These are phyloP conservation scores for Glaciozyma martinii DNA, from an alignment of 768 basidiomycete species.

Conservation along the genomic window DNA sequence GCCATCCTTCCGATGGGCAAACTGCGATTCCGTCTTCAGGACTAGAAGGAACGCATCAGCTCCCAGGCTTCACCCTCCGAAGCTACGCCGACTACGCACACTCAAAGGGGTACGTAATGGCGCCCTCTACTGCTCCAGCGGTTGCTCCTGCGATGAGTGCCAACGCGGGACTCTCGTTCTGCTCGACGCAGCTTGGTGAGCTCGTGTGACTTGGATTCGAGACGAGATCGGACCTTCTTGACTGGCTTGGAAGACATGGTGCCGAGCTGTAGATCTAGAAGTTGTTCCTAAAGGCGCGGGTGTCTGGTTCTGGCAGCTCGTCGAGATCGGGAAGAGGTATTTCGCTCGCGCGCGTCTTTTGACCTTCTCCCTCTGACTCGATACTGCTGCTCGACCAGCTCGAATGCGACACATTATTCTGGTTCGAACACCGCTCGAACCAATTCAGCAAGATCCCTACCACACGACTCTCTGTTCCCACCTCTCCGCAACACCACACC, in stretches of 20 bases:
- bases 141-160: slow-evolving; percentile 60
- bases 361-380: too few relatives aligned
- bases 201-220: too few relatives aligned
- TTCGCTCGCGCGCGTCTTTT: too few relatives aligned
- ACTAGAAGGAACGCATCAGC: slow-evolving; percentile 46
- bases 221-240: too few relatives aligned
- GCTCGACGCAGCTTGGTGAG: too few relatives aligned
- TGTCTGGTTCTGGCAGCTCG: too few relatives aligned
- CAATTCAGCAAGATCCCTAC: background rate
- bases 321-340: too few relatives aligned
- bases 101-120: slow-evolving; percentile 30
- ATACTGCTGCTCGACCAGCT: too few relatives aligned
- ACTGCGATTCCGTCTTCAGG: slow-evolving; percentile 89
- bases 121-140: slow-evolving; percentile 78
- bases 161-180: background rate
- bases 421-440: background rate
- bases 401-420: background rate
- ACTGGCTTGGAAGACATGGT: too few relatives aligned
- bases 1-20: slow-evolving; percentile 48
- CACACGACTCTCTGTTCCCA: background rate
- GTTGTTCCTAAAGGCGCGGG: too few relatives aligned
- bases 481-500: background rate
- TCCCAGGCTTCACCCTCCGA: background rate
- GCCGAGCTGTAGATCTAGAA: too few relatives aligned
- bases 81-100: slow-evolving; percentile 2